Conservation (phyloP, 768 basidiomycete genomes). For the Mrakia blollopis region DNA sequence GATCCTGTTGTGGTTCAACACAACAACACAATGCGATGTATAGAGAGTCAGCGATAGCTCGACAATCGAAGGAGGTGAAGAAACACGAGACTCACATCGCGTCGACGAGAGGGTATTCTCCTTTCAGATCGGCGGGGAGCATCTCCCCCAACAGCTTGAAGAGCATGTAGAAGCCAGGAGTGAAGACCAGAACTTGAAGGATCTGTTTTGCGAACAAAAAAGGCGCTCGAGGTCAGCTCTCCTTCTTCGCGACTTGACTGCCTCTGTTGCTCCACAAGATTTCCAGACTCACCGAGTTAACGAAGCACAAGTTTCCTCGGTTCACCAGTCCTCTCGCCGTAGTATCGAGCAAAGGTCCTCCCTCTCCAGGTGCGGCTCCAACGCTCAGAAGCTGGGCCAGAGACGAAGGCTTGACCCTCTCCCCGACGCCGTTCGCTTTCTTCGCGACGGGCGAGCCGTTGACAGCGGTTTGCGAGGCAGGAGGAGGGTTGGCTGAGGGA, state of each 20-base stretch:
- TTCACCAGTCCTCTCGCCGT: slow-evolving; percentile 78
- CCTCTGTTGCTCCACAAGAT: too few species aligned
- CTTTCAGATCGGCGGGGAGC: slow-evolving; percentile 47
- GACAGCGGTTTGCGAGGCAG: neutral
- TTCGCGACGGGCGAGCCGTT: neutral
- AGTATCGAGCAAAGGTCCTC: neutral
- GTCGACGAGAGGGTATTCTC: slow-evolving; percentile 47
- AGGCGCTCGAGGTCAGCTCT: neutral
- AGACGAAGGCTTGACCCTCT: slow-evolving; percentile 6
- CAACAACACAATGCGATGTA: slow-evolving; percentile 11
- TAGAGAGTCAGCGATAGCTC: neutral
- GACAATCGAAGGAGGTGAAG: neutral
- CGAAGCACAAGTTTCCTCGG: slow-evolving; percentile 95
- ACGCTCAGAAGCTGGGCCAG: slow-evolving; percentile 21
- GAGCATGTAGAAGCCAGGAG: slow-evolving; percentile 73
- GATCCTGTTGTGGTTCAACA: slow-evolving; percentile 38
- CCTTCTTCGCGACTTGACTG: neutral
- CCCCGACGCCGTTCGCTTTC: neutral
- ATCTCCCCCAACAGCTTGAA: slow-evolving; percentile 66
- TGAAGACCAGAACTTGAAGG: slow-evolving; percentile 83
- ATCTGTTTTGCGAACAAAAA: slow-evolving; percentile 45
- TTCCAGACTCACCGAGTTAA: slow-evolving; percentile 60
- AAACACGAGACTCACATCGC: slow-evolving; percentile 46
- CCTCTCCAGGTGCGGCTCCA: slow-evolving; percentile 21
- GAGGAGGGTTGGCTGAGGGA: neutral